Evolutionary conservation across 768 basidiomycete species (phyloP).

Genomic region (Pleurotus salmoneostramineus): DNA sequence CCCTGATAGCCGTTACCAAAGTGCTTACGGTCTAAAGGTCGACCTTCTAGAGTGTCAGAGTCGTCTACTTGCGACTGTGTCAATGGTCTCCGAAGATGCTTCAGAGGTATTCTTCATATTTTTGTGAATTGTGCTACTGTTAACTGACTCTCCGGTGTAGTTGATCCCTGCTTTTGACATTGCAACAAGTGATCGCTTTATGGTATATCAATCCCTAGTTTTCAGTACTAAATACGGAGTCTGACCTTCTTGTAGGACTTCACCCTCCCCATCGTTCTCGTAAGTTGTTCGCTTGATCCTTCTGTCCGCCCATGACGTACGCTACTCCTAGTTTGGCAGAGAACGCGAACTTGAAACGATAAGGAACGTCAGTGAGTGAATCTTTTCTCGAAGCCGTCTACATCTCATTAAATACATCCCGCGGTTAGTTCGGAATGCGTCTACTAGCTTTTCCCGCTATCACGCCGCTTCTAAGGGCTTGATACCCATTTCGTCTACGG

Average conservation of each 20-base stretch:
- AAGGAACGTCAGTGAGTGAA: conserved; percentile 56
- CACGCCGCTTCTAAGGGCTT: conserved; percentile 39
- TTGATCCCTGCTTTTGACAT: conserved; percentile 70
- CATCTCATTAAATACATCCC: neutral
- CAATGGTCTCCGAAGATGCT: conserved; percentile 51
- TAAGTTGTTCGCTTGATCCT: conserved; percentile 21
- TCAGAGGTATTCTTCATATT: conserved; percentile 37
- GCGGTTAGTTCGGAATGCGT: conserved; percentile 37
- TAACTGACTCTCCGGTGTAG: conserved; percentile 25
- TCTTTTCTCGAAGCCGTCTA: neutral
- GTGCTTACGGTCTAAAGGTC: conserved; percentile 62
- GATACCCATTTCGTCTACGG: conserved; percentile 29
- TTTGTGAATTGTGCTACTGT: neutral
- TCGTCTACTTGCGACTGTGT: conserved; percentile 55
- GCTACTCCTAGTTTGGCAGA: conserved; percentile 51
- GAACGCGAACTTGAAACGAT: conserved; percentile 69
- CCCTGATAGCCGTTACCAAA: conserved; percentile 68
- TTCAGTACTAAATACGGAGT: neutral
- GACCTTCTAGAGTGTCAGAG: conserved; percentile 70
- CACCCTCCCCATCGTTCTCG: conserved; percentile 63
- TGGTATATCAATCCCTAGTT: conserved; percentile 33
- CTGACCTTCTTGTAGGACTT: conserved; percentile 44
- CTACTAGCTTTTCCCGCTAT: conserved; percentile 59
- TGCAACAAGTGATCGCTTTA: conserved; percentile 59
- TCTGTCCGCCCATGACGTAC: too few species aligned